Evolutionary conservation across 352 stramenopile genomes (phyloP).

Genomic region (Globisporangium cylindrosporum): DNA sequence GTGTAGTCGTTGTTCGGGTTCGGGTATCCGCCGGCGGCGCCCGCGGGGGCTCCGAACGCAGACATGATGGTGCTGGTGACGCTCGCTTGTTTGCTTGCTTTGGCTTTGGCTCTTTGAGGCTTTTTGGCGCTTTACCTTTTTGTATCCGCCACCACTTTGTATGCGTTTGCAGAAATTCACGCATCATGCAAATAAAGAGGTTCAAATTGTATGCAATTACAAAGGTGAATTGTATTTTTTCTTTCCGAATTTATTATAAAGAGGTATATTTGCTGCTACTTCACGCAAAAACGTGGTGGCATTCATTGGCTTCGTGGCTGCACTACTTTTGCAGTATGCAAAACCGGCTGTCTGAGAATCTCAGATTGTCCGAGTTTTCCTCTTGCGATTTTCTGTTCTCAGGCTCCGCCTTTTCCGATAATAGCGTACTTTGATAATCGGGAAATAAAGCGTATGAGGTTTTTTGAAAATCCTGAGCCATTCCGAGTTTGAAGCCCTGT

Average conservation of each 20-base stretch:
- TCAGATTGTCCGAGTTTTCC: not conserved
- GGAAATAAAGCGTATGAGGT: too few relatives aligned
- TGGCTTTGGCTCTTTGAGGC: conserved; percentile 4
- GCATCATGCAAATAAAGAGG: not conserved
- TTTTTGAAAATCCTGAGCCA: too few relatives aligned
- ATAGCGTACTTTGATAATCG: too few relatives aligned
- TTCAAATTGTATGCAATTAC: not conserved
- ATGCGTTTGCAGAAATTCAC: not conserved
- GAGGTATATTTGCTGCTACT: not conserved
- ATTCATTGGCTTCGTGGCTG: too few relatives aligned
- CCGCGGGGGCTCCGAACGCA: conserved; percentile 49
- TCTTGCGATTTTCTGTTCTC: too few relatives aligned
- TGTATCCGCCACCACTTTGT: not conserved
- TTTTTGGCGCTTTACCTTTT: not conserved
- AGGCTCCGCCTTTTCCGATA: too few relatives aligned
- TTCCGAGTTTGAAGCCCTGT: too few relatives aligned
- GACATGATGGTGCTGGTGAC: conserved; percentile 15
- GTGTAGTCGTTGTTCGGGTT: conserved; percentile 83
- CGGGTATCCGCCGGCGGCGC: conserved; percentile 44
- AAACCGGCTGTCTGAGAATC: not conserved
- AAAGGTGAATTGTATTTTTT: not conserved
- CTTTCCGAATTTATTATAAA: not conserved
- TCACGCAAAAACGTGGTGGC: not conserved
- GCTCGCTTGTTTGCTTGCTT: not conserved
- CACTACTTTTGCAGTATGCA: not conserved